phyloP scores from a whole-genome alignment of 176 grass and related monocot species.

The Carex parvula region DNA sequence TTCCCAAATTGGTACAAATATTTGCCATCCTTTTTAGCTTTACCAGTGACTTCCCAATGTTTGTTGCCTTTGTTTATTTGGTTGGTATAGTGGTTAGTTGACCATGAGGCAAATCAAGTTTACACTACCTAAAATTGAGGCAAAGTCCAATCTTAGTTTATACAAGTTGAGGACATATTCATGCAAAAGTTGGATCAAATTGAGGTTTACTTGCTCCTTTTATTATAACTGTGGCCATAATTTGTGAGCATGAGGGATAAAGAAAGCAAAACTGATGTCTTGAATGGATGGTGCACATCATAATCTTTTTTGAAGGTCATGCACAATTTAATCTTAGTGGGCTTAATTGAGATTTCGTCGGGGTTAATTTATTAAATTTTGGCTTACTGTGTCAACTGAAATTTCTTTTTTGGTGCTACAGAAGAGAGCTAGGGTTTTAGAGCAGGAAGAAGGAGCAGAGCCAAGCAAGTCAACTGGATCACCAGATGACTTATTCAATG shows the following conservation, averaged over 20 bases:
- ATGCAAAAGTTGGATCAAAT: neutral
- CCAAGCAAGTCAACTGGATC: constrained; percentile 28
- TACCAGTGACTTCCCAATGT: neutral
- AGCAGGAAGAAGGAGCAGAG: constrained; percentile 31
- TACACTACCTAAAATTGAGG: neutral
- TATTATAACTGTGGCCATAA: neutral
- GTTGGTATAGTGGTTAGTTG: neutral
- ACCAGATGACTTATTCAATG: constrained; percentile 33
- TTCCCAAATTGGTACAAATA: neutral
- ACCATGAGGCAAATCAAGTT: neutral
- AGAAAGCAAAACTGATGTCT: neutral
- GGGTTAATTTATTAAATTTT: neutral
- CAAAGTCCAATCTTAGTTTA: neutral
- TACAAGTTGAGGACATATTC: neutral
- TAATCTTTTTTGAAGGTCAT: too few species aligned
- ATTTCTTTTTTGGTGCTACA: constrained; percentile 13
- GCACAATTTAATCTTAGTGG: neutral
- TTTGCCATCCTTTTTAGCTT: neutral
- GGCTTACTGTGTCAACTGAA: neutral
- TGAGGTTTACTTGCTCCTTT: neutral
- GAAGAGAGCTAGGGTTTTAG: constrained; percentile 41
- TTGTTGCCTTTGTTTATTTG: neutral
- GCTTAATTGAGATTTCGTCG: neutral
- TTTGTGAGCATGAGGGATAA: neutral
- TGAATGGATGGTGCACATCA: neutral